Evolutionary conservation across 805 yeast species (phyloP).

Genomic region (Maudiozyma turicensis): DNA sequence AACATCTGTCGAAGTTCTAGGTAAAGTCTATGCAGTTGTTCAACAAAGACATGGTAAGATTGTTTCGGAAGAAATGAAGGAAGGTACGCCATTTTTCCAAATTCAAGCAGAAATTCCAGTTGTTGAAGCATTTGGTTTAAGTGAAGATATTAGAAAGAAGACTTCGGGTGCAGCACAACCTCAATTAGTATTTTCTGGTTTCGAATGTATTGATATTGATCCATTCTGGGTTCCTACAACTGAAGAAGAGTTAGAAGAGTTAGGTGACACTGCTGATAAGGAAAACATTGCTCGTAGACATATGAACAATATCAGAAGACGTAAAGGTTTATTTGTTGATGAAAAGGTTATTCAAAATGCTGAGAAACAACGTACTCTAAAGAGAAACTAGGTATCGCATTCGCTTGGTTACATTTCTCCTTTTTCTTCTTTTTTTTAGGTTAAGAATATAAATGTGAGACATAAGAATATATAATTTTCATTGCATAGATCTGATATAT

Average conservation of each 20-base stretch:
- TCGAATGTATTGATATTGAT: conserved; percentile 76
- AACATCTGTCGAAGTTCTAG: conserved; percentile 87
- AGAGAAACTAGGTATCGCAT: conserved; percentile 40
- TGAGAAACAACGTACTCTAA: conserved; percentile 86
- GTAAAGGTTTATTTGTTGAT: conserved; percentile 84
- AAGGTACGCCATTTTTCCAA: conserved; percentile 94
- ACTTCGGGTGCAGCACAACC: conserved; percentile 98
- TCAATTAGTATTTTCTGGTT: conserved; percentile 84
- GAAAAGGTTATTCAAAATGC: conserved; percentile 87
- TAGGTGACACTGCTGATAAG: conserved; percentile 86
- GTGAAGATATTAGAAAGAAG: conserved; percentile 85
- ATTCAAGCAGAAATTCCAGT: conserved; percentile 83
- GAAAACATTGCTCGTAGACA: conserved; percentile 85
- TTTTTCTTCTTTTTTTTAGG: neutral
- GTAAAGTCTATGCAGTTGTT: conserved; percentile 90
- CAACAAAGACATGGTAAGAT: conserved; percentile 82
- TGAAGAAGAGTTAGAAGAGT: conserved; percentile 87
- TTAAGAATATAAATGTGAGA: neutral
- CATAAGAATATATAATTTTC: neutral
- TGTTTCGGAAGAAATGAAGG: conserved; percentile 89
- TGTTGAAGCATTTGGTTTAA: conserved; percentile 91
- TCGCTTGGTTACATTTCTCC: neutral
- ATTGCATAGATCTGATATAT: too few species aligned
- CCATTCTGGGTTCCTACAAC: conserved; percentile 99
- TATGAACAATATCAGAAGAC: conserved; percentile 69